Conservation (phyloP, 2,329 filamentous ascomycete species). For the Pseudocercospora musae region DNA sequence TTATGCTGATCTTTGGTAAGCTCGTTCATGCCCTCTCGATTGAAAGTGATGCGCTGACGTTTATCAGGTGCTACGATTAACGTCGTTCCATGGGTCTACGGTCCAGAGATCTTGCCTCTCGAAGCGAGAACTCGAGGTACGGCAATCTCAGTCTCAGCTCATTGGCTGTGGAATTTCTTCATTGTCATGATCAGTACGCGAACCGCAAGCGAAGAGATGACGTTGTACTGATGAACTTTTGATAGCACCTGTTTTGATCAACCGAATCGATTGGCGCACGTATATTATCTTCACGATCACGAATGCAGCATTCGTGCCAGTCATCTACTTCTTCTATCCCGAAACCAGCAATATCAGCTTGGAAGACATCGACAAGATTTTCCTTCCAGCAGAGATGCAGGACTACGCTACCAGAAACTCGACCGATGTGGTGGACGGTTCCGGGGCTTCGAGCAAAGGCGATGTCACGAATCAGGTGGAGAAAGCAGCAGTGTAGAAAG, state of each 20-base stretch:
- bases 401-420: constrained; percentile 8
- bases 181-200: constrained; percentile 44
- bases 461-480: constrained; percentile 7
- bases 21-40: no score
- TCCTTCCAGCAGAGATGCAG: constrained; percentile 12
- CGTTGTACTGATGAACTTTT: neutral
- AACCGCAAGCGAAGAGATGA: neutral
- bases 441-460: constrained; percentile 5
- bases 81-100: constrained; percentile 30
- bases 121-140: constrained; percentile 48
- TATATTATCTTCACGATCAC: constrained; percentile 37
- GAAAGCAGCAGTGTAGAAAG: constrained; percentile 6
- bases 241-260: constrained; percentile 35
- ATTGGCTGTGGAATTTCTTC: constrained; percentile 51
- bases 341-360: constrained; percentile 33
- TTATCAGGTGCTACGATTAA: constrained; percentile 17
- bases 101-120: constrained; percentile 49
- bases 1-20: constrained; percentile 27
- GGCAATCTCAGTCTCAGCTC: constrained; percentile 45
- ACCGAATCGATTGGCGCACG: constrained; percentile 30
- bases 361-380: constrained; percentile 36
- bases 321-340: constrained; percentile 26
- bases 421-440: neutral
- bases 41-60: neutral
- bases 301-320: constrained; percentile 27